Percentiles rank a stretch among this genome's conserved stretches.
These are phyloP conservation scores for Schwanniomyces vanrijiae DNA, from an alignment of 805 yeast species.

Conservation along the genomic window DNA sequence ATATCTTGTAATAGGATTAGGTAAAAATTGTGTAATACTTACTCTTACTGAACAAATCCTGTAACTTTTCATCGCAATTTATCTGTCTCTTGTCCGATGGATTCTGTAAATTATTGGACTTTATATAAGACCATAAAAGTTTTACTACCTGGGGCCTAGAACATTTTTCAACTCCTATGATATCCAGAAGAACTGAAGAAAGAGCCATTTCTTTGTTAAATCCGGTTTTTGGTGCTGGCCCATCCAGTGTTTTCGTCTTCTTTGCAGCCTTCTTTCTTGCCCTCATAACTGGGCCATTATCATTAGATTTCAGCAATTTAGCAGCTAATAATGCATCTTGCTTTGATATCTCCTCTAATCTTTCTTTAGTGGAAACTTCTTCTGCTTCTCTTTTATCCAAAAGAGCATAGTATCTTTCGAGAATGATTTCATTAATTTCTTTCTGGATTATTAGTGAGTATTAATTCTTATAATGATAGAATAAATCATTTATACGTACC, in stretches of 20 bases:
- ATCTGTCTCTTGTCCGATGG: slow-evolving; percentile 67
- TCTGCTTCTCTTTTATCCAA: slow-evolving; percentile 39
- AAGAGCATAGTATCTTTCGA: slow-evolving; percentile 54
- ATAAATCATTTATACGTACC: slow-evolving; percentile 26
- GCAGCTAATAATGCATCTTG: slow-evolving; percentile 56
- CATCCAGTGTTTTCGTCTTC: slow-evolving; percentile 13
- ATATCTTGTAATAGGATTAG: background rate
- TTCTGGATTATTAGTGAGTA: slow-evolving; percentile 38
- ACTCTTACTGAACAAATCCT: slow-evolving; percentile 58
- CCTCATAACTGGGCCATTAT: slow-evolving; percentile 19
- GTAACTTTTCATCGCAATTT: slow-evolving; percentile 58
- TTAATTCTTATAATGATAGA: slow-evolving; percentile 7
- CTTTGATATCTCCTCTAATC: slow-evolving; percentile 36
- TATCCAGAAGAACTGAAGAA: slow-evolving; percentile 49
- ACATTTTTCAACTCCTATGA: slow-evolving; percentile 44
- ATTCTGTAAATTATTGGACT: slow-evolving; percentile 60
- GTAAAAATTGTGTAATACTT: slow-evolving; percentile 16
- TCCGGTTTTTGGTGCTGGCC: slow-evolving; percentile 30
- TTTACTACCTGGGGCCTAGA: slow-evolving; percentile 75
- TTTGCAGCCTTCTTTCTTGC: slow-evolving; percentile 11
- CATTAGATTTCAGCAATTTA: slow-evolving; percentile 39
- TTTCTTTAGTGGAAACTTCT: slow-evolving; percentile 15
- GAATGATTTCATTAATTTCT: slow-evolving; percentile 57
- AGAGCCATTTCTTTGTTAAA: slow-evolving; percentile 47
- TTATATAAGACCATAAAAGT: slow-evolving; percentile 68